These are phyloP conservation scores for Sclerotinia spermophila DNA, from an alignment of 2,329 filamentous ascomycete genomes.

Conservation along the genomic window DNA sequence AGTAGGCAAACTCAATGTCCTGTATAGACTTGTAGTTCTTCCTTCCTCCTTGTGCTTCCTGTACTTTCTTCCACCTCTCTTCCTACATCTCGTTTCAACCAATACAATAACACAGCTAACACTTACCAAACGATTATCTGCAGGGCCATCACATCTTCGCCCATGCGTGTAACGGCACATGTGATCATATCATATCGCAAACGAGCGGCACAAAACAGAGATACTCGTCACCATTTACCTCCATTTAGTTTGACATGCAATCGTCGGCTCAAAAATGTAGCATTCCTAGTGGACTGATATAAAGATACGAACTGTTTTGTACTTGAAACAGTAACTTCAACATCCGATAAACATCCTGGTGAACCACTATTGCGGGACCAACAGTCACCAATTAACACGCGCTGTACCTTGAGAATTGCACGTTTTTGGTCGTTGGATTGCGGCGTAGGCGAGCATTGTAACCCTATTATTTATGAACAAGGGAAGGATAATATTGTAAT, in stretches of 20 bases:
- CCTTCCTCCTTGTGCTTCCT: not conserved
- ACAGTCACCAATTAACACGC: not conserved
- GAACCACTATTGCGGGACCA: not conserved
- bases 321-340: not conserved
- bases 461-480: not conserved
- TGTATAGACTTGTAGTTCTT: not conserved
- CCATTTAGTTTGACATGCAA: not conserved
- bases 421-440: not conserved
- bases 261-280: not conserved
- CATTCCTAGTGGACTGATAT: not conserved
- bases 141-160: not conserved
- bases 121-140: not conserved
- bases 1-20: not conserved
- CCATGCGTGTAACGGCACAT: not conserved
- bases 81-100: not conserved
- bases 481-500: not conserved
- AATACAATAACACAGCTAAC: not conserved
- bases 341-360: not conserved
- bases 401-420: not conserved
- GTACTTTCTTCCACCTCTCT: not conserved
- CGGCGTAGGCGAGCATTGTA: not conserved
- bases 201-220: not conserved
- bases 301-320: not conserved
- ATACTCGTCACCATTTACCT: not conserved
- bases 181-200: not conserved